Percentiles rank a stretch among this genome's conserved stretches.
phyloP scores from a whole-genome alignment of 345 rosid species.

The Chamaenerion angustifolium region DNA sequence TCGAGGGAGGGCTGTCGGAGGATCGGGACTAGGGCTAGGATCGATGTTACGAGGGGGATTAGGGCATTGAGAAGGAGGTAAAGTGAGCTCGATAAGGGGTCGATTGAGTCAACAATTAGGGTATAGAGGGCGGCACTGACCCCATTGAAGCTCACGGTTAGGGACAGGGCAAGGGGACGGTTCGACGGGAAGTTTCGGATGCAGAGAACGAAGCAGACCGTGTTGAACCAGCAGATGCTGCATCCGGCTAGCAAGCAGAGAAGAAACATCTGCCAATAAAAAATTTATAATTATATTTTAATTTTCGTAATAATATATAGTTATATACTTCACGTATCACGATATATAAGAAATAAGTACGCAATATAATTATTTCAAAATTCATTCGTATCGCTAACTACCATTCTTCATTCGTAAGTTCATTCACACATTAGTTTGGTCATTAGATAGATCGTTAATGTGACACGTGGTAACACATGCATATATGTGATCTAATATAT shows the following conservation, averaged over 20 bases:
- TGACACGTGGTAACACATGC: too few species aligned
- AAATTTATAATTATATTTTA: too few species aligned
- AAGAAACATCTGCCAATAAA: conserved; percentile 62
- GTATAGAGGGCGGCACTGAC: conserved; percentile 83
- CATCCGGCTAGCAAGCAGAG: conserved; percentile 77
- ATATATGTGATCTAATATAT: too few species aligned
- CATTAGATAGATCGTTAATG: too few species aligned
- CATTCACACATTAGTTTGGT: too few species aligned
- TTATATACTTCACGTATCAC: too few species aligned
- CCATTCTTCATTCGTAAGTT: too few species aligned
- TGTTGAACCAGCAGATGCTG: conserved; percentile 98
- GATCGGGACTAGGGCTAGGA: conserved; percentile 55
- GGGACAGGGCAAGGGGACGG: conserved; percentile 75
- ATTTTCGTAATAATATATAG: too few species aligned
- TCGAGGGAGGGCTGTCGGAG: conserved; percentile 75
- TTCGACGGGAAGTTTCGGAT: conserved; percentile 65
- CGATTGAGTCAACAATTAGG: conserved; percentile 58
- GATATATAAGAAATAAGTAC: too few species aligned
- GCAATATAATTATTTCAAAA: too few species aligned
- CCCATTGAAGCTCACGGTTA: conserved; percentile 90
- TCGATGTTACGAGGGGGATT: conserved; percentile 49
- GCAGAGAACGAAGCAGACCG: conserved; percentile 88
- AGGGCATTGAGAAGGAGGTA: conserved; percentile 73
- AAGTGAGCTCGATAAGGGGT: conserved; percentile 33
- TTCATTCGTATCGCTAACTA: too few species aligned